Percentiles rank a stretch among this genome's conserved stretches.
These are phyloP conservation scores for Lachnellula subtilissima DNA, from an alignment of 2,329 filamentous ascomycete genomes.

Conservation along the genomic window DNA sequence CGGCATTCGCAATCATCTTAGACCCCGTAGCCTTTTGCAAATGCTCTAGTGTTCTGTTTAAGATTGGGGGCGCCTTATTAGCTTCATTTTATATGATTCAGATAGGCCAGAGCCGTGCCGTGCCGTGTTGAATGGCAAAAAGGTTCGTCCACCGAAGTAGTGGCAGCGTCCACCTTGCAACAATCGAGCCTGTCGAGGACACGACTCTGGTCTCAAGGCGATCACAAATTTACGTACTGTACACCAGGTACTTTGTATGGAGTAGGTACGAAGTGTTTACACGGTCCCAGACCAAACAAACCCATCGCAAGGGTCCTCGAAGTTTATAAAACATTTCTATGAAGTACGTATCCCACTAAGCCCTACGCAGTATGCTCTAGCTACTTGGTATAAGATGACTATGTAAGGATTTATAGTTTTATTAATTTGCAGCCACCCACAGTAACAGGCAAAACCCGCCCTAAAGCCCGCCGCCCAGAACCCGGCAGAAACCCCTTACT, in stretches of 20 bases:
- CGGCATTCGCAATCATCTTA: not conserved
- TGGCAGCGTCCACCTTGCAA: not conserved
- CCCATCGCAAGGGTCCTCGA: not conserved
- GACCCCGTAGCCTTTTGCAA: not conserved
- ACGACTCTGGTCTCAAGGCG: too few relatives aligned
- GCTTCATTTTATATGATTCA: not conserved
- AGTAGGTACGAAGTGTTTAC: not conserved
- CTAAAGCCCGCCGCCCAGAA: too few relatives aligned
- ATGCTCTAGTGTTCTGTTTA: too few relatives aligned
- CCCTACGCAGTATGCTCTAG: not conserved
- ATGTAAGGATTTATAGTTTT: too few relatives aligned
- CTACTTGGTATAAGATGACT: not conserved
- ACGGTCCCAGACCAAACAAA: not conserved
- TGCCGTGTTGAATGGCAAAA: not conserved
- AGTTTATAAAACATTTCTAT: not conserved
- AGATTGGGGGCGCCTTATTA: too few relatives aligned
- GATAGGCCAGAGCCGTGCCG: not conserved
- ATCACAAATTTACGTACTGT: too few relatives aligned
- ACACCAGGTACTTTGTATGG: not conserved
- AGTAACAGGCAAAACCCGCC: too few relatives aligned
- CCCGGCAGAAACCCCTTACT: too few relatives aligned
- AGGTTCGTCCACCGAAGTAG: not conserved
- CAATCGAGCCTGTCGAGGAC: not conserved
- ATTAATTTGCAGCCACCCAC: too few relatives aligned
- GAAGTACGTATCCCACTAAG: not conserved